Evolutionary conservation across 75 land plant species (phyloP).

Genomic region (Pinus albicaulis): DNA sequence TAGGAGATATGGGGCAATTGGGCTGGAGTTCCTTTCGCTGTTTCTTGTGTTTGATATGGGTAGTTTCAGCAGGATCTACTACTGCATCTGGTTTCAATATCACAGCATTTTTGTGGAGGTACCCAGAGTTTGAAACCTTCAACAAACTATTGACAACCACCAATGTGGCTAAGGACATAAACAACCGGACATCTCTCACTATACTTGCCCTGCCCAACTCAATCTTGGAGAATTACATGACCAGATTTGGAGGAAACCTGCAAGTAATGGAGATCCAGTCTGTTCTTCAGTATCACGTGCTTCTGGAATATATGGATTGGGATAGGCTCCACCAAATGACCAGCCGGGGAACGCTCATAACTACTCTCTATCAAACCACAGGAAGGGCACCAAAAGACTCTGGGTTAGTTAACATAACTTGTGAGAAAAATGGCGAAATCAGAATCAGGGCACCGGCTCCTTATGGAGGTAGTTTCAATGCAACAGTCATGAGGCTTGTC

Average conservation of each 20-base stretch:
- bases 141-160: conserved; percentile 22
- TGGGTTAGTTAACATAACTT: conserved; percentile 26
- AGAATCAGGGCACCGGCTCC: conserved; percentile 23
- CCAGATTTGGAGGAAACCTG: conserved; percentile 11
- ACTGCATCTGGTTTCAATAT: conserved; percentile 8
- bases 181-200: conserved; percentile 26
- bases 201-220: conserved; percentile 19
- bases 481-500: conserved; percentile 12
- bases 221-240: conserved; percentile 9
- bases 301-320: conserved; percentile 26
- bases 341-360: conserved; percentile 1
- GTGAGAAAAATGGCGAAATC: not conserved
- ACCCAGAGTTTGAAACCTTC: conserved; percentile 15
- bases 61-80: not conserved
- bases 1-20: not conserved
- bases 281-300: conserved; percentile 35
- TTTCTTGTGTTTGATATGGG: not conserved
- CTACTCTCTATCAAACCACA: conserved; percentile 33
- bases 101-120: not conserved
- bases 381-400: conserved; percentile 16
- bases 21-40: not conserved
- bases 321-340: conserved; percentile 11
- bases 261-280: conserved; percentile 18
- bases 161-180: conserved; percentile 28
- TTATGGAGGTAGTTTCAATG: conserved; percentile 8